Evolutionary conservation across 192 early-diverging fungal species (phyloP).

Genomic region (Coemansia sp.): DNA sequence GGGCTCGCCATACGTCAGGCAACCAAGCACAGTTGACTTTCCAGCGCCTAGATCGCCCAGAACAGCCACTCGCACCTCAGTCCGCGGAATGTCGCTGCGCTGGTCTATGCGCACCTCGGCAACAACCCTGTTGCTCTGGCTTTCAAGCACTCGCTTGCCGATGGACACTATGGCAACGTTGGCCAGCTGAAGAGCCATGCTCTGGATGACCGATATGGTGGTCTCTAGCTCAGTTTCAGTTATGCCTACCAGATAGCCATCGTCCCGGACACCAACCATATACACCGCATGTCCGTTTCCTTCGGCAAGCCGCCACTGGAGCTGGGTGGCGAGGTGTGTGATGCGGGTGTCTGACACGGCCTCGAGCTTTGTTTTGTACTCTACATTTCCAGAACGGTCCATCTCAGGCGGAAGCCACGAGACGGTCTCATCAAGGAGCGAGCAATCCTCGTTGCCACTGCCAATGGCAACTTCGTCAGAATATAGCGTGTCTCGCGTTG

Average conservation of each 20-base stretch:
- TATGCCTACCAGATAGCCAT: constrained; percentile 77
- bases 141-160: constrained; percentile 24
- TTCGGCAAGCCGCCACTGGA: constrained; percentile 90
- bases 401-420: constrained; percentile 71
- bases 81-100: constrained; percentile 62
- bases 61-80: constrained; percentile 82
- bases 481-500: constrained; percentile 50
- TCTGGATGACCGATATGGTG: constrained; percentile 23
- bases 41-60: constrained; percentile 79
- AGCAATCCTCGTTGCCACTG: constrained; percentile 10
- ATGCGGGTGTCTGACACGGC: constrained; percentile 48
- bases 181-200: constrained; percentile 42
- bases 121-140: constrained; percentile 53
- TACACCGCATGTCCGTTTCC: constrained; percentile 87
- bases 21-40: constrained; percentile 85
- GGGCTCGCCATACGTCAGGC: constrained; percentile 74
- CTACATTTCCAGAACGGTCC: constrained; percentile 83
- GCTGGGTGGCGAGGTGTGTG: constrained; percentile 86
- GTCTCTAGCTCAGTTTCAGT: constrained; percentile 41
- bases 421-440: constrained; percentile 44
- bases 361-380: constrained; percentile 73
- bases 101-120: constrained; percentile 77
- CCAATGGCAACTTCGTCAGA: constrained; percentile 26
- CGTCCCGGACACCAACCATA: constrained; percentile 85
- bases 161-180: constrained; percentile 41